These are phyloP conservation scores for Boletus huronensis DNA, from an alignment of 768 basidiomycete species.

Conservation along the genomic window DNA sequence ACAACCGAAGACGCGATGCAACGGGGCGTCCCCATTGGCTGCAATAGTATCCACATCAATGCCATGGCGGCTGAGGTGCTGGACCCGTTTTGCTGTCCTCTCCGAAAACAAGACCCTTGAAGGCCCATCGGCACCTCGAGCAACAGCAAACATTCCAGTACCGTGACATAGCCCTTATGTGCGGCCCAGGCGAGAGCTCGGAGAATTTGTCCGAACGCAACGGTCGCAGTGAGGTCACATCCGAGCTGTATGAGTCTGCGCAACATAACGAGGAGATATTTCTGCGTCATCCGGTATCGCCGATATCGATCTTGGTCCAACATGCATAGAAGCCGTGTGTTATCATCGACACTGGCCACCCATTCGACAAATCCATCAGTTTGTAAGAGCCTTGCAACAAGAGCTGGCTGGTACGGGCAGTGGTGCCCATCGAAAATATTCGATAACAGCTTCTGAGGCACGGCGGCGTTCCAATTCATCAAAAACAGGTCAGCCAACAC, in stretches of 20 bases:
- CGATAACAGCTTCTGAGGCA: neutral
- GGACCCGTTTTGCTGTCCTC: neutral
- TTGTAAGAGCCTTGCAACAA: neutral
- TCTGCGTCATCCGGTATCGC: neutral
- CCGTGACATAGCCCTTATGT: neutral
- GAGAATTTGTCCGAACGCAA: neutral
- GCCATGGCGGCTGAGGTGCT: neutral
- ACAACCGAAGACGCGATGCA: neutral
- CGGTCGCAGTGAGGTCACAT: neutral
- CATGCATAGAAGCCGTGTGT: neutral
- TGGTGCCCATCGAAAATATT: neutral
- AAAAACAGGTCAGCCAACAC: neutral
- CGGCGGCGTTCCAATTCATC: neutral
- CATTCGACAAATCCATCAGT: neutral
- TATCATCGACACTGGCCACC: neutral
- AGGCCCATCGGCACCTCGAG: neutral
- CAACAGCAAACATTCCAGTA: neutral
- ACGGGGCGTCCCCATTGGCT: neutral
- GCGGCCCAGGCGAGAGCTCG: neutral
- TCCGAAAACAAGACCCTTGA: neutral
- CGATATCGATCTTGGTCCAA: neutral
- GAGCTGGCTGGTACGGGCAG: neutral
- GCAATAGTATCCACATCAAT: neutral
- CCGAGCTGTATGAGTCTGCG: neutral
- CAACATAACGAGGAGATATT: neutral